Evolutionary conservation across 2,329 filamentous ascomycete genomes (phyloP).

Genomic region (Epichloe gansuensis): DNA sequence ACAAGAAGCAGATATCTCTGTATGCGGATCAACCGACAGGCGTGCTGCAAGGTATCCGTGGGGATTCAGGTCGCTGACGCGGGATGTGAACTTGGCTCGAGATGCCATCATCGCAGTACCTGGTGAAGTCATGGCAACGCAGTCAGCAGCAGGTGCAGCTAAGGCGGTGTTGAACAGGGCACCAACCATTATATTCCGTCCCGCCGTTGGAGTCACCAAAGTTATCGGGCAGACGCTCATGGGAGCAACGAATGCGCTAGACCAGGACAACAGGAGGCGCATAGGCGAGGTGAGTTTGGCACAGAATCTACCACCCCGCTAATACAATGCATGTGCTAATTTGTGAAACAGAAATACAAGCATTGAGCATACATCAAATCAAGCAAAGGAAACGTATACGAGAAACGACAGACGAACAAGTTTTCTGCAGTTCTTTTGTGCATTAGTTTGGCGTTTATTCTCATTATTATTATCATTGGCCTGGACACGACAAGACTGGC

Average conservation of each 20-base stretch:
- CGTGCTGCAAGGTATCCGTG: constrained; percentile 73
- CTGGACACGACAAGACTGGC: neutral
- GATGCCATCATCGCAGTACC: constrained; percentile 94
- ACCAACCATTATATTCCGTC: constrained; percentile 85
- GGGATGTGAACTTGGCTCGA: constrained; percentile 74
- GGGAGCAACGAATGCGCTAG: constrained; percentile 84
- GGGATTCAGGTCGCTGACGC: constrained; percentile 73
- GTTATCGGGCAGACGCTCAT: constrained; percentile 80
- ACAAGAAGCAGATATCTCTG: constrained; percentile 69
- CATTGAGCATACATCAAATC: constrained; percentile 18
- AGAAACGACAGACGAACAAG: neutral
- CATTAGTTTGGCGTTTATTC: constrained; percentile 2
- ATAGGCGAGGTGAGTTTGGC: constrained; percentile 70
- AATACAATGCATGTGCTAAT: constrained; percentile 4
- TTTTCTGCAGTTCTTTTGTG: neutral
- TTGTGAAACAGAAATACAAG: constrained; percentile 35
- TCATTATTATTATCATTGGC: neutral
- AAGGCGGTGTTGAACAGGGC: constrained; percentile 67
- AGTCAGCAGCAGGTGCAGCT: constrained; percentile 68
- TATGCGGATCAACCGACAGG: constrained; percentile 92
- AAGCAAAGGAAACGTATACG: neutral
- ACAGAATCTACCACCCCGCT: no score
- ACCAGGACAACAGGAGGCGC: constrained; percentile 67
- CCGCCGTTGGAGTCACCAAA: constrained; percentile 81
- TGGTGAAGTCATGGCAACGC: constrained; percentile 78